phyloP scores from a whole-genome alignment of 225 moss, liverwort and hornwort genomes.

The Sphagnum contortum region DNA sequence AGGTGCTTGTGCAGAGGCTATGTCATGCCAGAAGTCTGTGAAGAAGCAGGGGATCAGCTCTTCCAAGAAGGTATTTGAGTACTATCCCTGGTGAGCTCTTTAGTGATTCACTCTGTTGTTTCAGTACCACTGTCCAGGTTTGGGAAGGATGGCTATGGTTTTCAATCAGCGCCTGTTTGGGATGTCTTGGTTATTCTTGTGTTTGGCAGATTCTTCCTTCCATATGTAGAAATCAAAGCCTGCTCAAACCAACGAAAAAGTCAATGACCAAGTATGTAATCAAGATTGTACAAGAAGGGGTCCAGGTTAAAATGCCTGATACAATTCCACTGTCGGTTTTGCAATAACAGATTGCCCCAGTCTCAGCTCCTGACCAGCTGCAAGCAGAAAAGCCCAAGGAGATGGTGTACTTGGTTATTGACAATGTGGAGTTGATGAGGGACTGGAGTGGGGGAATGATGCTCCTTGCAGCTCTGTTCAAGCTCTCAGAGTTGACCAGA shows the following conservation, averaged over 20 bases:
- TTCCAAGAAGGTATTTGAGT: slow-evolving; percentile 25
- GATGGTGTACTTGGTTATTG: slow-evolving; percentile 69
- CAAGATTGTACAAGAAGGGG: too few relatives aligned
- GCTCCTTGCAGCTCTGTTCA: slow-evolving; percentile 65
- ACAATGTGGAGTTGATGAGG: slow-evolving; percentile 79
- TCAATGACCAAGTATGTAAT: too few relatives aligned
- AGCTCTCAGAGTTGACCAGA: slow-evolving; percentile 61
- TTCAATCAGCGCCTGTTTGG: too few relatives aligned
- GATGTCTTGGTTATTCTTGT: too few relatives aligned
- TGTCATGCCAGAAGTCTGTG: slow-evolving; percentile 20
- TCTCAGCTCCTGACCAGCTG: slow-evolving; percentile 16
- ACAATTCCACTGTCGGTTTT: slow-evolving; percentile 22
- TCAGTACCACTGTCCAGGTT: too few relatives aligned
- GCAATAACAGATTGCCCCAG: slow-evolving; percentile 44
- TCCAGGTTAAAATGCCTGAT: slow-evolving; percentile 1
- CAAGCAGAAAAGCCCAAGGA: slow-evolving; percentile 15
- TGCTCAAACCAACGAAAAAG: too few relatives aligned
- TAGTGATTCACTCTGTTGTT: too few relatives aligned
- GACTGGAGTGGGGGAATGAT: slow-evolving; percentile 52
- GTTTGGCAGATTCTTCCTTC: too few relatives aligned
- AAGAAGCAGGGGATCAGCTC: slow-evolving; percentile 19
- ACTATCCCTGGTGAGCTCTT: too few relatives aligned
- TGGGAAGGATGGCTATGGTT: too few relatives aligned
- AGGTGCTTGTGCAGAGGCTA: slow-evolving; percentile 47
- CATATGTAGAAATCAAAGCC: too few relatives aligned